A percentile compares a stretch with the other conserved stretches of the same genome.
Evolutionary conservation across 1,284 basidiomycete genomes (phyloP).

Genomic region (Ganoderma lingzhi): DNA sequence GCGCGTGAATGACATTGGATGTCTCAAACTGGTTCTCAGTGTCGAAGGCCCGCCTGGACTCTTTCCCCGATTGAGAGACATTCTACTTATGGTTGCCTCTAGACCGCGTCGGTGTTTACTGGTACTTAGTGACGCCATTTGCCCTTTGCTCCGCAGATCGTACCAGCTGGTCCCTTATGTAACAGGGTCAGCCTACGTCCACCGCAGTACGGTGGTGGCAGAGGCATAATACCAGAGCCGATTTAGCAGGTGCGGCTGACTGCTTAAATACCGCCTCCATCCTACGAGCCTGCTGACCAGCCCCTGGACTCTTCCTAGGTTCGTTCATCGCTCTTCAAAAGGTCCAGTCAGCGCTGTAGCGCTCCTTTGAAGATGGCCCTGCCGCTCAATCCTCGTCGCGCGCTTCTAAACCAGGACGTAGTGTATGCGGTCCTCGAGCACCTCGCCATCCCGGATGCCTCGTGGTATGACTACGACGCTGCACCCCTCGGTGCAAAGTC

Average conservation of each 20-base stretch:
- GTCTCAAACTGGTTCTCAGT: neutral
- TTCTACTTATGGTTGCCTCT: neutral
- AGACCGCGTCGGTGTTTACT: neutral
- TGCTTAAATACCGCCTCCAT: neutral
- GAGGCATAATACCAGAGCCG: neutral
- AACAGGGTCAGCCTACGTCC: neutral
- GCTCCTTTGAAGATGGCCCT: neutral
- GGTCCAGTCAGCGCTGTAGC: neutral
- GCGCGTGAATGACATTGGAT: neutral
- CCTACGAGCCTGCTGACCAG: neutral
- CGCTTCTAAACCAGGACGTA: slow-evolving; percentile 12
- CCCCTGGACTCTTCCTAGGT: neutral
- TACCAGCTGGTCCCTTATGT: slow-evolving; percentile 1
- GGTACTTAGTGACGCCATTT: neutral
- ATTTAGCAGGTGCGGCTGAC: neutral
- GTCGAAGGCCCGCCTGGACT: neutral
- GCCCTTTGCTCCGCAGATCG: neutral
- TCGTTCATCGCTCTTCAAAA: neutral
- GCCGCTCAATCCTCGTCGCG: neutral
- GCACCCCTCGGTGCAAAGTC: neutral
- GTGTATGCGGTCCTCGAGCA: slow-evolving; percentile 12
- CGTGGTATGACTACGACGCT: slow-evolving; percentile 11
- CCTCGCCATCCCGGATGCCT: neutral
- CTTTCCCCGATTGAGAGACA: neutral
- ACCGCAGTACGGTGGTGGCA: neutral